Evolutionary conservation across 1,284 basidiomycete species (phyloP).

Genomic region (Moesziomyces sp.): DNA sequence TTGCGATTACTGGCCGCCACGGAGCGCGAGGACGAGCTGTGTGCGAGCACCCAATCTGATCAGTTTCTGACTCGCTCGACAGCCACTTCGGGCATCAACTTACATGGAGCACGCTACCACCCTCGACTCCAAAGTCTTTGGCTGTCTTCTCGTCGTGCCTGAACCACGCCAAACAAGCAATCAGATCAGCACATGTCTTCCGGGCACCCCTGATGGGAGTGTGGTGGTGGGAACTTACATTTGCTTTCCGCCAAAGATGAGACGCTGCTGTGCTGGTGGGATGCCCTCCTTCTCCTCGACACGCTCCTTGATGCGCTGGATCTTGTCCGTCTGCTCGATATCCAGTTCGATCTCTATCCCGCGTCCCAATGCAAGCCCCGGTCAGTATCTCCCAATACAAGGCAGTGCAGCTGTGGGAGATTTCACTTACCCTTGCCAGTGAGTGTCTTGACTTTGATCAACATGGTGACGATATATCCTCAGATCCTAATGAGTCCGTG

Average conservation of each 20-base stretch:
- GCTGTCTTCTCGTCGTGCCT: slow-evolving; percentile 68
- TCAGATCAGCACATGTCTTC: not conserved
- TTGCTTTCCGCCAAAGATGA: slow-evolving; percentile 94
- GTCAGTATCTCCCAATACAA: not conserved
- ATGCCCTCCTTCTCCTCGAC: slow-evolving; percentile 99
- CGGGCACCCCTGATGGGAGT: no score
- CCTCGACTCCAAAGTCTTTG: slow-evolving; percentile 66
- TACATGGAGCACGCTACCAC: slow-evolving; percentile 67
- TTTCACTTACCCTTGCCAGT: slow-evolving; percentile 83
- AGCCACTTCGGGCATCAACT: slow-evolving; percentile 17
- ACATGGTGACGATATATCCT: slow-evolving; percentile 37
- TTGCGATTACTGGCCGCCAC: slow-evolving; percentile 41
- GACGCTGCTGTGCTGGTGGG: slow-evolving; percentile 92
- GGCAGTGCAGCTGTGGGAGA: not conserved
- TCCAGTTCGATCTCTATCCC: slow-evolving; percentile 86
- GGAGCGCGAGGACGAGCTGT: slow-evolving; percentile 62
- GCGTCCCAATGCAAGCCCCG: not conserved
- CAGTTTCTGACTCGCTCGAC: not conserved
- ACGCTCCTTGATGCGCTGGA: slow-evolving; percentile 95
- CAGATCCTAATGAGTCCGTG: no score
- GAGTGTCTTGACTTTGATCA: slow-evolving; percentile 76
- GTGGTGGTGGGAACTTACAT: slow-evolving; percentile 77
- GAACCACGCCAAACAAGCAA: not conserved
- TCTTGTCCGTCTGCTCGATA: slow-evolving; percentile 92
- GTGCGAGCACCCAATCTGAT: not conserved